Conservation (phyloP, 805 yeast genomes). For the Lipomyces sp. region DNA sequence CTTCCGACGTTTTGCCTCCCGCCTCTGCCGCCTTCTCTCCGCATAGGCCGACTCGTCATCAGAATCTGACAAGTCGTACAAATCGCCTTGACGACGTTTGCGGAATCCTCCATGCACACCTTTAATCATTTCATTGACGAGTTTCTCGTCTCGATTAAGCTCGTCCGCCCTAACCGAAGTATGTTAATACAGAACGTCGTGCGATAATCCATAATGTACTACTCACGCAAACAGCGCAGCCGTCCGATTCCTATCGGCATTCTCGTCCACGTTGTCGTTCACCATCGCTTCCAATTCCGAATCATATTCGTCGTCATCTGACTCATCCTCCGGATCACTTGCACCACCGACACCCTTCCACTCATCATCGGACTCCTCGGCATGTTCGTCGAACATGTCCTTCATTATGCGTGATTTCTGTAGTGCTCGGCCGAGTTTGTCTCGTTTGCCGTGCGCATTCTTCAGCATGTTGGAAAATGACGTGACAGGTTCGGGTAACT, state of each 20-base stretch:
- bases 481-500: background rate
- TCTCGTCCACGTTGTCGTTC: slow-evolving; percentile 64
- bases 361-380: slow-evolving; percentile 88
- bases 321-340: slow-evolving; percentile 57
- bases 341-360: slow-evolving; percentile 81
- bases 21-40: slow-evolving; percentile 46
- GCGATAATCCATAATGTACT: background rate
- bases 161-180: slow-evolving; percentile 42
- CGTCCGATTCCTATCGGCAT: slow-evolving; percentile 53
- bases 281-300: slow-evolving; percentile 80
- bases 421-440: slow-evolving; percentile 33
- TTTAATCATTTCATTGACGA: slow-evolving; percentile 72
- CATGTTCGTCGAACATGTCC: slow-evolving; percentile 75
- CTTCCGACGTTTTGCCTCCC: slow-evolving; percentile 53
- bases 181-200: slow-evolving; percentile 2
- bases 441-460: slow-evolving; percentile 10
- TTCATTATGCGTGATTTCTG: slow-evolving; percentile 56
- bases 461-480: slow-evolving; percentile 14
- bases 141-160: slow-evolving; percentile 62
- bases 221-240: slow-evolving; percentile 55
- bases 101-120: slow-evolving; percentile 60
- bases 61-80: slow-evolving; percentile 67
- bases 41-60: slow-evolving; percentile 68
- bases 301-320: slow-evolving; percentile 61
- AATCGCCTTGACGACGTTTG: slow-evolving; percentile 59